Conservation (phyloP, 1,139 yeast species). For the Yamadazyma dushanensis region DNA sequence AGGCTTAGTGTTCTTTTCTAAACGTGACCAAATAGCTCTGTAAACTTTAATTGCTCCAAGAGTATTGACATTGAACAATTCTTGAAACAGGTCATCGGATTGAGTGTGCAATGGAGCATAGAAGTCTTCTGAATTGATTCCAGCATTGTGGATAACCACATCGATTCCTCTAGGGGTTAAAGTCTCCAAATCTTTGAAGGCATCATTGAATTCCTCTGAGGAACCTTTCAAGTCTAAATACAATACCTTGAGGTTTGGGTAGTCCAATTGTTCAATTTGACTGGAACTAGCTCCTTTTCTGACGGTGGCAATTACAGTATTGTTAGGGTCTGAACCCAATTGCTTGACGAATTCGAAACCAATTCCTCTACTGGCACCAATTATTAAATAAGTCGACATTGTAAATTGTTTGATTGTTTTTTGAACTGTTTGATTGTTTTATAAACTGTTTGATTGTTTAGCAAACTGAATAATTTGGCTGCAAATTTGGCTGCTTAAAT, state of each 20-base stretch:
- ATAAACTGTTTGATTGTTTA: no score
- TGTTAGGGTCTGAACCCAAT: conserved; percentile 6
- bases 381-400: conserved; percentile 10
- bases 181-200: conserved; percentile 5
- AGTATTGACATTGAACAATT: conserved; percentile 25
- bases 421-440: no score
- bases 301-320: conserved; percentile 8
- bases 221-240: conserved; percentile 3
- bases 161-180: conserved; percentile 7
- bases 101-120: background rate
- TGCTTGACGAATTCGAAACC: conserved; percentile 8
- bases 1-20: conserved; percentile 15
- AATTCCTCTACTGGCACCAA: conserved; percentile 11
- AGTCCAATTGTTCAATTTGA: conserved; percentile 1
- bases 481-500: no score
- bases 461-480: no score
- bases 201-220: conserved; percentile 2
- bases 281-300: conserved; percentile 5
- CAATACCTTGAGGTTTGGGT: conserved; percentile 5
- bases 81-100: conserved; percentile 12
- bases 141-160: conserved; percentile 9
- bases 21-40: conserved; percentile 23
- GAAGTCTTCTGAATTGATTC: no score
- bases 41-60: conserved; percentile 31
- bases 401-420: no score